These are phyloP conservation scores for Fraxinus platypoda DNA, from an alignment of 305 asterid genomes.

Conservation along the genomic window DNA sequence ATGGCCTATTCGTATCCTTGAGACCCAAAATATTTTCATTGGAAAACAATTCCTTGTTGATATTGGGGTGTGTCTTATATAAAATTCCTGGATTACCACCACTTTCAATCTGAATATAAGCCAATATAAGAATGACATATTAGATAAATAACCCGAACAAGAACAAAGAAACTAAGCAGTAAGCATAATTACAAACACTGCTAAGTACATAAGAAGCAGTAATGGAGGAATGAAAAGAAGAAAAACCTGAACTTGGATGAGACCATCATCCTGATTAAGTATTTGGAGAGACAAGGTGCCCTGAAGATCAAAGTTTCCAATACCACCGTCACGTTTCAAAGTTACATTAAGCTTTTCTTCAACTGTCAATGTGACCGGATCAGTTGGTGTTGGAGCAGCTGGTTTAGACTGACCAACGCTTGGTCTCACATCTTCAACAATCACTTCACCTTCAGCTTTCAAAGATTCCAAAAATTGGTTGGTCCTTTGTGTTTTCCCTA, in stretches of 20 bases:
- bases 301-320: constrained; percentile 65
- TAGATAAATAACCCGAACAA: not conserved
- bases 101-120: constrained; percentile 54
- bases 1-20: constrained; percentile 66
- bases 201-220: not conserved
- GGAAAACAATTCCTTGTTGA: constrained; percentile 64
- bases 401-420: constrained; percentile 63
- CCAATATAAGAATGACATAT: not conserved
- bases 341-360: constrained; percentile 71
- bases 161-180: constrained; percentile 7
- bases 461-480: constrained; percentile 92
- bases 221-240: constrained; percentile 20
- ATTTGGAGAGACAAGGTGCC: constrained; percentile 67
- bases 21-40: constrained; percentile 63
- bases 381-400: constrained; percentile 71
- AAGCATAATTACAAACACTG: constrained; percentile 7
- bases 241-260: constrained; percentile 71
- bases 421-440: constrained; percentile 89
- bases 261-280: constrained; percentile 65
- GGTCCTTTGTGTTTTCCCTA: constrained; percentile 77
- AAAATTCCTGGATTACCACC: constrained; percentile 58
- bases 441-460: constrained; percentile 90
- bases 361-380: constrained; percentile 83
- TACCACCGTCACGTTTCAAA: constrained; percentile 70
- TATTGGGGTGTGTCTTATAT: constrained; percentile 73